Evolutionary conservation across 495 filamentous ascomycete species (phyloP), one percentile per base, ranked within the genome.

Genomic region (Aspergillus nidulans): DNA sequence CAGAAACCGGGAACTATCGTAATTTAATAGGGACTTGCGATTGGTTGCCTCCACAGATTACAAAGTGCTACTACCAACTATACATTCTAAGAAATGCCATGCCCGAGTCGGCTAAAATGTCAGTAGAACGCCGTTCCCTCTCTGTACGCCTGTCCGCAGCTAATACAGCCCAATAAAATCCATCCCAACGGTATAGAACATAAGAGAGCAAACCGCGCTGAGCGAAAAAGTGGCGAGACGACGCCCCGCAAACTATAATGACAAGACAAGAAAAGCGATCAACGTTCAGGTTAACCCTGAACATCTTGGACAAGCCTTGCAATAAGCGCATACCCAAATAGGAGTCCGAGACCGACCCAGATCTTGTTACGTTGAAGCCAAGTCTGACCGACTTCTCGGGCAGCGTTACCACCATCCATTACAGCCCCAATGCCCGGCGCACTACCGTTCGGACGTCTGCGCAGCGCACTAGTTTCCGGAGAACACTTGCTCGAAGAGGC

Each of bases 331-430:
- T 92, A 96, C 6, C 84, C 73, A 60, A 95, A 87, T 32, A 95
- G 67, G 10, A 86, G 64, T 1, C 71, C 83, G 15, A 86, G 77
- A 4, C 79, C 80, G 32, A 96, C 74, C 61, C 85, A 73, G 46
- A 92, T 68, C 70, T 89, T 91, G 70, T 96, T 85, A 51, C 85
- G 81, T 53, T 79, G 73, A 38, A 91, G 65, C 91, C 91, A 96
- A 40, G 90, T 81, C 53, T 88, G 84, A 1, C 92, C 88, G 8
- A 86, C 89, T 60, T 91, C 79, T 51, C 88, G 68, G 67, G 84
- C 81, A 68, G 85, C 83, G 74, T 89, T 69, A 66, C 88, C 72
- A 67, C 89, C 75, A 52, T 90, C 87, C 51, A 95, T 85, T 1
- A 95, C 89, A 13, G 83, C 87, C n/a, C 88, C 90, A 12, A 90